Evolutionary conservation across 768 basidiomycete species (phyloP), one percentile per base, ranked within the genome.

Genomic region (Tremella mesenterica): DNA sequence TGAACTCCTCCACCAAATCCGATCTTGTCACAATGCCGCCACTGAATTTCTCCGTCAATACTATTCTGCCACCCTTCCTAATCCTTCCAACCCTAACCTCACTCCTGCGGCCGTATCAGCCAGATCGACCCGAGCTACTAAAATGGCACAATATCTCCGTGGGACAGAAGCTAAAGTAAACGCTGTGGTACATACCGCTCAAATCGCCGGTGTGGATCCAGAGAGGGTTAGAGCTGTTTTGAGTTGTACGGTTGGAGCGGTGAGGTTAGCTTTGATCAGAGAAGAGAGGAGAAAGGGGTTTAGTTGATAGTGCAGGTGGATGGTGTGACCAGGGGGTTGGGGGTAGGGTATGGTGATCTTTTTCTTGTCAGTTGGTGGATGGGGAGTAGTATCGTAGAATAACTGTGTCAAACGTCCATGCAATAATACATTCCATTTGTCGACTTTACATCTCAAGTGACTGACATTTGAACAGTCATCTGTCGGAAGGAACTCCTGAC

Each of bases 11-110:
- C 78, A 81, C 51, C 84, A 90, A 74, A 85, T 96, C 81, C 83
- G 81, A 16, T 86, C 86, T 0, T 89, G 87, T 65, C 90, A 95
- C 67, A 88, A 88, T 1, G 85, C 92, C 2, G 85, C 92, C 10
- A 91, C 89, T 65, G 95, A 99, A 69, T 95, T 97, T 71, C 77
- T 99, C 13, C 83, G 93, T 26, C 95, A 97, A 70, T 96, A 90
- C 70, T 97, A 92, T 91, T 80, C 84, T 1, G 81, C 89, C 1
- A 80, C 86, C 46, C 85, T 89, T 58, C 92, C 90, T 4, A 60
- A 71, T 14, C 54, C 79, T 50, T 77, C 79, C 0, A 69, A 80
- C 2, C 74, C 76, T 4, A 39, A 52, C 16, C 56, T 54, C 4
- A 48, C 57, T 12, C 14, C 43, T 2, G 50, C 48, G 13, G 53